Percentiles rank a stretch among this genome's conserved stretches.
These are phyloP conservation scores for Podospora tetraspora DNA, from an alignment of 495 filamentous ascomycete species.

Conservation along the genomic window DNA sequence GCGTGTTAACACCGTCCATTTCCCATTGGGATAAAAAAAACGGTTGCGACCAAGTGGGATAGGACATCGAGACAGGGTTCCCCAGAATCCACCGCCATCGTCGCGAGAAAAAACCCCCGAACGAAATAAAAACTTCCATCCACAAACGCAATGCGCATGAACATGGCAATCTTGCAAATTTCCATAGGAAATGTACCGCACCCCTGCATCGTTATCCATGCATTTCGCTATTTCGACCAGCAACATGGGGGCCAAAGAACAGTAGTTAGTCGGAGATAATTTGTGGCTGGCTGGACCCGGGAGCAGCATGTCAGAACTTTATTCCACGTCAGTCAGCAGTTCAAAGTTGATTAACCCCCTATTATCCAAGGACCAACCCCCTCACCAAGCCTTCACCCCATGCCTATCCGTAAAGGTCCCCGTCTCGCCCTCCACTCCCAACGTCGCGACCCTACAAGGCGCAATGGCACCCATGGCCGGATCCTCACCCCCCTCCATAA, in stretches of 20 bases:
- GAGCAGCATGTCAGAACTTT: neutral
- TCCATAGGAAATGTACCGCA: neutral
- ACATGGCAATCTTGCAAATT: neutral
- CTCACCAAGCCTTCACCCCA: neutral
- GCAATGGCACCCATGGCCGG: slow-evolving; percentile 17
- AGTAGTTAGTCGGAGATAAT: neutral
- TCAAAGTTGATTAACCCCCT: neutral
- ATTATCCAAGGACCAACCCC: neutral
- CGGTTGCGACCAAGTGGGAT: neutral
- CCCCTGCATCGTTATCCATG: neutral
- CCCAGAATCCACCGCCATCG: neutral
- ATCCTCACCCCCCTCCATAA: neutral
- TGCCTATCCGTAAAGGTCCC: slow-evolving; percentile 10
- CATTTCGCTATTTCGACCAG: neutral
- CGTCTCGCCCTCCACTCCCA: slow-evolving; percentile 20
- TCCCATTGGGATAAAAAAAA: neutral
- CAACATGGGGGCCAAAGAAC: too few species aligned
- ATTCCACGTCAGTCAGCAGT: neutral
- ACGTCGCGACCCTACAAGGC: slow-evolving; percentile 17
- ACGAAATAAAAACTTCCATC: neutral
- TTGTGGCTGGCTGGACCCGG: neutral
- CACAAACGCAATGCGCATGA: neutral
- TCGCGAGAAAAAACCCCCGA: too few species aligned
- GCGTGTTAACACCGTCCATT: neutral
- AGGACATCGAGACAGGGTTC: neutral